Conservation (phyloP, 2,329 filamentous ascomycete species). For the Aspergillus awamori region DNA sequence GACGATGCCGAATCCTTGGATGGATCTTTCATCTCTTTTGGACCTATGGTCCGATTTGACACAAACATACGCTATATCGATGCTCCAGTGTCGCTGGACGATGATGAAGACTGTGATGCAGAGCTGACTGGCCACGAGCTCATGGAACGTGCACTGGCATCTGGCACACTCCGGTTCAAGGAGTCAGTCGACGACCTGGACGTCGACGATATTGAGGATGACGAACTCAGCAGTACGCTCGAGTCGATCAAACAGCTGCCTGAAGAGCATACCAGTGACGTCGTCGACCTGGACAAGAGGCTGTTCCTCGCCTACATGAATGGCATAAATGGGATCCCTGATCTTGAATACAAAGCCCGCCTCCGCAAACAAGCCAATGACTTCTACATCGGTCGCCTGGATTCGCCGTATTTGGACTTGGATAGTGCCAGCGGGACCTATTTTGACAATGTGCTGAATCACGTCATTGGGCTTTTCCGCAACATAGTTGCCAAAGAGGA, state of each 20-base stretch:
- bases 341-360: constrained; percentile 37
- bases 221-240: constrained; percentile 20
- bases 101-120: constrained; percentile 27
- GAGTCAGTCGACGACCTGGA: constrained; percentile 24
- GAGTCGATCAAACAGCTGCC: constrained; percentile 28
- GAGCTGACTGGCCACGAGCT: constrained; percentile 47
- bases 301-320: constrained; percentile 48
- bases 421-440: constrained; percentile 37
- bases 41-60: constrained; percentile 39
- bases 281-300: constrained; percentile 42
- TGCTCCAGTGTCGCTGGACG: constrained; percentile 24
- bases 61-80: constrained; percentile 40
- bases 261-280: constrained; percentile 42
- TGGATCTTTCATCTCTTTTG: constrained; percentile 43
- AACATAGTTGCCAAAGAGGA: constrained; percentile 44
- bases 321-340: constrained; percentile 42
- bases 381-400: constrained; percentile 35
- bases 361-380: constrained; percentile 39
- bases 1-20: constrained; percentile 38
- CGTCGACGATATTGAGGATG: constrained; percentile 17
- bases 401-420: constrained; percentile 37
- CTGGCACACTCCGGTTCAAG: constrained; percentile 24
- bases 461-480: constrained; percentile 45
- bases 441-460: constrained; percentile 40
- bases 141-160: constrained; percentile 38